Base-by-base conservation (phyloP, 305 asterid genomes). In the Solanum hybrid region DNA sequence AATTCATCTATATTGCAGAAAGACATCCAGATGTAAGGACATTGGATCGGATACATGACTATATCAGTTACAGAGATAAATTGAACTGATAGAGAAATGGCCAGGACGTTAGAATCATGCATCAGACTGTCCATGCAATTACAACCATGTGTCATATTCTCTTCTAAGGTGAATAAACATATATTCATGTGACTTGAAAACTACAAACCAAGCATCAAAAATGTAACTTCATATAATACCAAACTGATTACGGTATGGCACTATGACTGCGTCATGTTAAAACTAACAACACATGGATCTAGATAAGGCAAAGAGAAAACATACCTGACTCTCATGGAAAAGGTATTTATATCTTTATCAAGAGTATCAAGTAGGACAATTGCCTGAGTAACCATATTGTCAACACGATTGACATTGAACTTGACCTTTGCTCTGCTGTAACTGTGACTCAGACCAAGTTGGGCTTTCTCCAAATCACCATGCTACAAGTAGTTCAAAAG, bases 381-480 rank as follows among this genome's bases (percentile, higher is more conserved):
- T 31, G 99, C 98, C 93, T 96, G 98, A 89, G 95, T 97, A 91
- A 97, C 98, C 99, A 96, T 97, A 91, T 96, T 96, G 90, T 97
- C 99, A 3, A 97, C 99, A 36, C 99, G 97, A 90, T 97, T 97
- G 88, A 97, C 99, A 89, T 96, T 97, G 89, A 97, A 96, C 91
- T 97, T 96, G 92, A 96, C 98, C 94, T 97, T 97, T 51, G 99
- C 98, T 88, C 99, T 92, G 93, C 99, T 97, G 92, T 96, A 96
- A 92, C 98, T 95, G 91, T 97, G 99, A 51, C 95, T 96, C 87
- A 95, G 91, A 80, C 99, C 99, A 91, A 96, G 99, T 91, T 95
- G 99, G 73, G 99, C 98, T 90, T 95, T 97, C 94, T 94, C 98
- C 93, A 96, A 89, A 91, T 97, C 99, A 77, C 98, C 98, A 38